Percentiles rank a stretch among this genome's conserved stretches.
Evolutionary conservation across 1,284 basidiomycete species (phyloP).

Genomic region (Sporisorium iseilematis-ciliati): DNA sequence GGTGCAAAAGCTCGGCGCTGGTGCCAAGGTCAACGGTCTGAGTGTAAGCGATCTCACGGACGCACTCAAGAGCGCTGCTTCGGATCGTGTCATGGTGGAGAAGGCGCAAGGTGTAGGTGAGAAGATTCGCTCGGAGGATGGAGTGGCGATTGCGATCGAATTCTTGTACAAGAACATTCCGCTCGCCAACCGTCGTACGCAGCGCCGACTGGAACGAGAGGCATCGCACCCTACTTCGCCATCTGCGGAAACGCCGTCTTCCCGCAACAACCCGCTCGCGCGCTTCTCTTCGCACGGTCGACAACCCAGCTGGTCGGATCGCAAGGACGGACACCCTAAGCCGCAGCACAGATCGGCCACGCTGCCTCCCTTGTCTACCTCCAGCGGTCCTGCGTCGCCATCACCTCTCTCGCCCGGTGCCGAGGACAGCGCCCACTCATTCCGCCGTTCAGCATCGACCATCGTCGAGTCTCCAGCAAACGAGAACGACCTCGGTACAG

Average conservation of each 20-base stretch:
- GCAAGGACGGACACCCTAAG: conserved; percentile 1
- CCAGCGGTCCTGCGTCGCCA: neutral
- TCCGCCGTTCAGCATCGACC: conserved; percentile 7
- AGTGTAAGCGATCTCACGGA: conserved; percentile 29
- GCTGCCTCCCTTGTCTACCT: conserved; percentile 4
- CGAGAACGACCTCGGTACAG: neutral
- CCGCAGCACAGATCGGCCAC: conserved; percentile 13
- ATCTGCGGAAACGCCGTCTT: neutral
- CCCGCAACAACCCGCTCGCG: conserved; percentile 19
- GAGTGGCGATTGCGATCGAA: conserved; percentile 55
- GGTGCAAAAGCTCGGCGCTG: conserved; percentile 61
- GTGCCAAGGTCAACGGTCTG: conserved; percentile 48
- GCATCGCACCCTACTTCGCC: conserved; percentile 14
- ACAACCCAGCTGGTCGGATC: conserved; percentile 5
- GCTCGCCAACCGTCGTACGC: conserved; percentile 34
- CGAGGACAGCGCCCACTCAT: neutral
- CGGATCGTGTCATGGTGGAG: conserved; percentile 58
- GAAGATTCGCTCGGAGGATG: conserved; percentile 60
- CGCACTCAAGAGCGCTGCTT: conserved; percentile 51
- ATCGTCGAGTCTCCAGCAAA: conserved; percentile 17
- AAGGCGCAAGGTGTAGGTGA: conserved; percentile 61
- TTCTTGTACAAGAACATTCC: conserved; percentile 58
- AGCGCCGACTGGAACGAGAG: conserved; percentile 31
- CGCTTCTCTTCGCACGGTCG: conserved; percentile 20
- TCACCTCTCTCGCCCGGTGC: neutral